phyloP scores from a whole-genome alignment of 805 yeast species.

The Blastobotrys robertii region DNA sequence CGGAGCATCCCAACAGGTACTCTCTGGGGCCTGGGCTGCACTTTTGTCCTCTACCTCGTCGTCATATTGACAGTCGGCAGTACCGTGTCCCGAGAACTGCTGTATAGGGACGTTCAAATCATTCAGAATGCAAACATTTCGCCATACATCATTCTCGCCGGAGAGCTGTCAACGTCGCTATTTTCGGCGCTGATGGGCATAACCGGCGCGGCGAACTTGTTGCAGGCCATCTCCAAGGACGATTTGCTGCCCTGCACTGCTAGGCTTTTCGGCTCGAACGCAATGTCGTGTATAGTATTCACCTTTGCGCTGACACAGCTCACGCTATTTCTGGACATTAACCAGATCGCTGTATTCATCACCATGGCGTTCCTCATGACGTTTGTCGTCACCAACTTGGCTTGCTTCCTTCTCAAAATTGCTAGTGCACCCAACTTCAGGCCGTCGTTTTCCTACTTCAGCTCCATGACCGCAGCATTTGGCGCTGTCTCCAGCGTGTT shows the following conservation, averaged over 20 bases:
- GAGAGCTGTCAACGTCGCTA: conserved; percentile 86
- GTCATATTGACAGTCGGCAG: conserved; percentile 76
- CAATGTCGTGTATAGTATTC: conserved; percentile 53
- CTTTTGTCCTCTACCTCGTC: conserved; percentile 65
- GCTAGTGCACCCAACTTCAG: conserved; percentile 98
- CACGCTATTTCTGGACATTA: conserved; percentile 81
- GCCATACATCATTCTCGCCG: conserved; percentile 60
- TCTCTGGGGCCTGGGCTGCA: conserved; percentile 65
- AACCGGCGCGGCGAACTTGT: conserved; percentile 86
- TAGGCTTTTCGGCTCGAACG: conserved; percentile 47
- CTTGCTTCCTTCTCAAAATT: conserved; percentile 77
- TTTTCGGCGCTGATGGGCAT: conserved; percentile 93
- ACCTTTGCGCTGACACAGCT: conserved; percentile 81
- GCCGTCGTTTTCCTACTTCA: conserved; percentile 87
- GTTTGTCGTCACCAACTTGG: conserved; percentile 84
- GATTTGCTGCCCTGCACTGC: conserved; percentile 72
- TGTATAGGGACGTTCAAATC: conserved; percentile 72
- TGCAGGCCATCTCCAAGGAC: conserved; percentile 88
- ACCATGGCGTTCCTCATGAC: conserved; percentile 98
- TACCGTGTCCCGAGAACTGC: conserved; percentile 68
- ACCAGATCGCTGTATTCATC: conserved; percentile 87
- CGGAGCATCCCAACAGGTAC: conserved; percentile 92
- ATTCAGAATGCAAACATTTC: conserved; percentile 72
- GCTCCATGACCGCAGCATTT: conserved; percentile 64
- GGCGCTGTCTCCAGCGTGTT: conserved; percentile 63